Evolutionary conservation across 169 alveolate species (phyloP), one percentile per base, ranked within the genome.

Genomic region (Eimeria zaria): DNA sequence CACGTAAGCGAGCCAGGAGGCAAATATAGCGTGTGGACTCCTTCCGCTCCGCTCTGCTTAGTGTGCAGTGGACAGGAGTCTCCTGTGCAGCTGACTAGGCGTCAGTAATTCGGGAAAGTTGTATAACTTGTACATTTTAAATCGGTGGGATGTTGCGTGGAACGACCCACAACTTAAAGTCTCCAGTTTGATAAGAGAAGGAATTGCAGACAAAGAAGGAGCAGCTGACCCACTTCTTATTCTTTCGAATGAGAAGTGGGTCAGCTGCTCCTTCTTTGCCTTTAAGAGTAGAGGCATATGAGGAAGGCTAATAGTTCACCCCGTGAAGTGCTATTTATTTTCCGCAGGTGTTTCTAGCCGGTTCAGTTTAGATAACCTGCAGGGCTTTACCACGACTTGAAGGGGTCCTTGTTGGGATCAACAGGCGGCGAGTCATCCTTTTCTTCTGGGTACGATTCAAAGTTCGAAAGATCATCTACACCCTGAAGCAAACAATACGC

Each of bases 401-500:
- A 96, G 14, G 97, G 97, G 78, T 96, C 97, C 53, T 83, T 85
- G 69, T 69, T 60, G 33, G 96, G 95, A 11, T 95, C 85, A n/a
- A 96, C 92, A 14, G 97, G 78, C 14, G 95, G 95, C n/a, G 97
- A 84, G 53, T 92, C 96, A 62, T 96, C 97, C 64, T 69, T 62
- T 11, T 92, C 93, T 46, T 96, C 97, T 33, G 97, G 97, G 33
- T 80, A 83, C 27, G 78, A 71, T 89, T 96, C 97, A 67, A 69
- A 96, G 91, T 96, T 96, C 60, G 92, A 64, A 46, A 96, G 78
- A n/a, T 85, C 96, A 46, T 87, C 87, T 69, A 62, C 95, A 36
- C 87, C 95, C 95, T 96, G 91, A 44, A 60, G 69, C 24, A 24
- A 20, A 36, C 39, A 46, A 3, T 16, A 3, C 14, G n/a, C n/a